Evolutionary conservation across 306 rosid genomes (phyloP), one percentile per base, ranked within the genome.

Genomic region (Sophora flavescens): DNA sequence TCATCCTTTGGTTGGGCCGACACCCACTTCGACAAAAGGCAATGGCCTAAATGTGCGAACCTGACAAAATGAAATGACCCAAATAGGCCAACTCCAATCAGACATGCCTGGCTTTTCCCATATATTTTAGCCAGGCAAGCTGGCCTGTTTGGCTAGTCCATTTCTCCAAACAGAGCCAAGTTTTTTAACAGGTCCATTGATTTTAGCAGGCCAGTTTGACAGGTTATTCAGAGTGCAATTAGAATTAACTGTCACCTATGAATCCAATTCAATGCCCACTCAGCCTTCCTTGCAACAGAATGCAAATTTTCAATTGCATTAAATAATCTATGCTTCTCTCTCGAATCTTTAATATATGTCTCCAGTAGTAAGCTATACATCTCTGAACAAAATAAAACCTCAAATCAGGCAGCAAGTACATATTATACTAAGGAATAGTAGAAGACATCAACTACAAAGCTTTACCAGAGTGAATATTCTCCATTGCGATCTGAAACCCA

Each of bases 311-410:
- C 97, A 70, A 91, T 74, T 28, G 98, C 98, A 83, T 89, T 88
- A 79, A 93, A 93, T 81, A 93, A 64, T 71, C 89, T 83, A 78
- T 91, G 87, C 75, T 93, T 93, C 91, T 93, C 97, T 73, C 73
- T 84, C 48, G 98, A 80, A 87, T 93, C 98, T 81, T 88, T 93
- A 76, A 91, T 93, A 67, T 77, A 89, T 32, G 98, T 91, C 88
- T 93, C 98, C 83, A 93, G 80, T 62, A 93, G 97, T 81, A 93
- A 83, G 88, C 97, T 93, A 84, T 93, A 93, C 98, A 91, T 91
- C 85, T 89, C 98, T 93, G 93, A 81, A 45, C 79, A 89, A 68
- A 82, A 6, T 52, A 59, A 68, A 80, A 30, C 36, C 52, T 11
- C 70, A 17, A 32, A 59, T 74, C 76, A 86, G 85, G 80, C 28